Evolutionary conservation across 805 yeast species (phyloP), one percentile per base, ranked within the genome.

Genomic region (Metschnikowia gruessii): DNA sequence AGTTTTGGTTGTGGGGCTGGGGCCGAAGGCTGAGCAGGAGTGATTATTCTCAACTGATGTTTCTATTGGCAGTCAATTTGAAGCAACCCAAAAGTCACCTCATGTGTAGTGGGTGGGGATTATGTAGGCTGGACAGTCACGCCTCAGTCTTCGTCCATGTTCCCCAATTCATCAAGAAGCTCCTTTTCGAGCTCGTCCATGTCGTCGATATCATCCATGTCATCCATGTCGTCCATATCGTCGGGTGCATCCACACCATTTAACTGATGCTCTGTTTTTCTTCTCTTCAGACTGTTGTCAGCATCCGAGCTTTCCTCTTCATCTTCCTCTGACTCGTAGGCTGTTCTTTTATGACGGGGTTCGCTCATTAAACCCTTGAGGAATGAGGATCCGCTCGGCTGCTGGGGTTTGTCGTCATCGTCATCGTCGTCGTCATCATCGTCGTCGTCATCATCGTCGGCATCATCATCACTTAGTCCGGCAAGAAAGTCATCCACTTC

Each of bases 161-260:
- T 77, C 45, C 78, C 82, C 53, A 81, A 63, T 29, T 81, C 81
- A 55, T 55, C 83, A 68, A 76, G 61, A 38, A 77, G 61, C 53
- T 76, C 80, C 49, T 72, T 69, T 52, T 77, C 81, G 30, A 75
- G 70, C 40, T 75, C 80, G 42, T 75, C 79, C 40, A 72, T 63
- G 24, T 70, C 73, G 26, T 54, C 58, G 1, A 17, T 24, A n/a
- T 50, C 54, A 4, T 53, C 52, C 26, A 40, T 51, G 12, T 41
- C 53, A n/a, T 31, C 40, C 11, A 38, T 52, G 17, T 37, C 49
- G 11, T 37, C n/a, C n/a, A n/a, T n/a, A n/a, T n/a, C 24, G 24
- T 21, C 52, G 15, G 39, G 12, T 17, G 33, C 37, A 24, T 46
- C 49, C 36, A 52, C 4, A 15, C 12, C 21, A 17, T 33, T 13